Conservation (phyloP, 257 asterid species). For the Ilex asprella region DNA sequence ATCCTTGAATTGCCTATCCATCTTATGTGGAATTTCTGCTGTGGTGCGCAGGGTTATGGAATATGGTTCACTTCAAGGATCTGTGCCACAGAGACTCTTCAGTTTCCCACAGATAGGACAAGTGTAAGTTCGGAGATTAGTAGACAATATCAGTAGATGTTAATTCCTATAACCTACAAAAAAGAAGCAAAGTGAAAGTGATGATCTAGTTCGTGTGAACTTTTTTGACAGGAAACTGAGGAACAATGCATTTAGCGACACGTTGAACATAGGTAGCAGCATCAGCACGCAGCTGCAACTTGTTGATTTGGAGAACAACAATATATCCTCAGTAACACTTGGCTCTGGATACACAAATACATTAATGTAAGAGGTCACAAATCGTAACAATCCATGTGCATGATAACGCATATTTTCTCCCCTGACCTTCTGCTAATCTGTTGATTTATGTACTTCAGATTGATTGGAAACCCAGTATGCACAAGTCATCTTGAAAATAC, state of each 20-base stretch:
- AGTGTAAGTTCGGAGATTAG: slow-evolving; percentile 57
- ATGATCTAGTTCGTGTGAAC: slow-evolving; percentile 5
- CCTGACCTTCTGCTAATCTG: background rate
- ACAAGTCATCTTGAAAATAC: slow-evolving; percentile 53
- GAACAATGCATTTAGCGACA: slow-evolving; percentile 66
- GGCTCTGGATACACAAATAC: slow-evolving; percentile 76
- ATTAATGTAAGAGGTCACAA: slow-evolving; percentile 44
- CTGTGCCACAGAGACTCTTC: slow-evolving; percentile 59
- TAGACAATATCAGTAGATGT: background rate
- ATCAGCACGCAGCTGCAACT: slow-evolving; percentile 63
- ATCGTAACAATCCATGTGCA: background rate
- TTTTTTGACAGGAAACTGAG: slow-evolving; percentile 58
- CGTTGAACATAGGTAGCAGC: slow-evolving; percentile 64
- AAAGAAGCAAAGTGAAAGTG: background rate
- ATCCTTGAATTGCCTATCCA: background rate
- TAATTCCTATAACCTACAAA: background rate
- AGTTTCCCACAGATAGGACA: slow-evolving; percentile 76
- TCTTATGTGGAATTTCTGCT: slow-evolving; percentile 13
- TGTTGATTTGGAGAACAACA: slow-evolving; percentile 71
- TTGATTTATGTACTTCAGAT: slow-evolving; percentile 33
- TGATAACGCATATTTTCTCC: background rate
- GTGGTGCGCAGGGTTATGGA: slow-evolving; percentile 61
- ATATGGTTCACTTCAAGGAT: slow-evolving; percentile 72
- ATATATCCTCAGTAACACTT: slow-evolving; percentile 63
- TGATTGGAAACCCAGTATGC: slow-evolving; percentile 92